Base-by-base conservation (phyloP, 2,329 filamentous ascomycete genomes). In the Cucurbitaria berberidis region DNA sequence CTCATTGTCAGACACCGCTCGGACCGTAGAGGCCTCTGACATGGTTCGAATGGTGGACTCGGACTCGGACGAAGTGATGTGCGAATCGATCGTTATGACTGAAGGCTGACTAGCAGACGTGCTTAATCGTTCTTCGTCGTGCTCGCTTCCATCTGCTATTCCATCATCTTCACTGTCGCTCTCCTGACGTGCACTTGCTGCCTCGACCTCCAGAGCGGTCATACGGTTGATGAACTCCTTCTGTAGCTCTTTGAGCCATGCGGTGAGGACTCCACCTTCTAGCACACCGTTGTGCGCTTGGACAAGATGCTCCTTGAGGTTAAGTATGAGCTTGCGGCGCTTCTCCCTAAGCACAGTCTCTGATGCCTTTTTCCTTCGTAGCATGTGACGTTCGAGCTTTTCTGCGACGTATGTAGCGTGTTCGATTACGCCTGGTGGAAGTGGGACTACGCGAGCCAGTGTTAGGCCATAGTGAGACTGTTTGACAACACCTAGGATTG, bases 381-480 rank as follows among this genome's bases (percentile, higher is more conserved):
- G 82, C 18, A 81, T 79, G 19, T 83, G 82, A 9, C 78, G 75
- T 35, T 86, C 81, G 6, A 97, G 76, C 19, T 82, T 82, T 3
- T 80, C 78, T 0, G 89, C 86, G 4, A 95, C 86, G 0, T 77
- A 68, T 55, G 89, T 85, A 0, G 93, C 93, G 27, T 83, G 80
- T 6, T 87, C 77, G 2, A 96, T 77, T 3, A 96, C 84, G 1
- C 76, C 75, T 0, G 81, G 71, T 0, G 93, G 91, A 6, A 96
- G 82, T 0, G 89, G 87, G 21, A 95, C 81, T 0, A 91, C 83
- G 27, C 85, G 85, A 0, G 93, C 92, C 3, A 97, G 81, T 0
- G 87, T 82, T n/a, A 97, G 82, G 0, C 95, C 95, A 66, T 99
- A 99, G 62, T 91, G 86, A 40, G 85, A 79, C 48, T 91, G 86